A percentile compares a stretch with the other conserved stretches of the same genome.
phyloP scores from a whole-genome alignment of 2,329 filamentous ascomycete genomes.

The Nemania sp. region DNA sequence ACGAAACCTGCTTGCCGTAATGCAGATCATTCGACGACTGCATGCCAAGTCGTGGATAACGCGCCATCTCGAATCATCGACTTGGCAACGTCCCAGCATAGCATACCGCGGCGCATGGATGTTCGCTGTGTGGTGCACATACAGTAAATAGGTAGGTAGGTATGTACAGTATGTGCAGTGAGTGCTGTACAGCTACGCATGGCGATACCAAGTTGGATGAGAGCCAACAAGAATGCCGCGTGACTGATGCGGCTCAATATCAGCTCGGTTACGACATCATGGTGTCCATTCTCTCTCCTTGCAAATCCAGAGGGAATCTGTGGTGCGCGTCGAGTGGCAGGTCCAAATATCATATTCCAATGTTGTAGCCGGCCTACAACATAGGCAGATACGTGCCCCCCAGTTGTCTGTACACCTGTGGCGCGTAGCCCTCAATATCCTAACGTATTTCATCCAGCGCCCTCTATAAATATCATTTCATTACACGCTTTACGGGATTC shows the following conservation, averaged over 20 bases:
- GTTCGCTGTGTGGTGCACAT: background rate
- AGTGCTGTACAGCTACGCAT: background rate
- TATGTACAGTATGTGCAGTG: too few species aligned
- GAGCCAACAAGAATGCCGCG: background rate
- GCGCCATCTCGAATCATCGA: background rate
- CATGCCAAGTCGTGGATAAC: slow-evolving; percentile 15
- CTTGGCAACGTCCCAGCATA: background rate
- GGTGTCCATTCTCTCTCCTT: background rate
- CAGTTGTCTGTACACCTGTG: background rate
- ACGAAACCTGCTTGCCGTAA: slow-evolving; percentile 23
- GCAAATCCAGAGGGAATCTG: background rate
- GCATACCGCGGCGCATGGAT: background rate
- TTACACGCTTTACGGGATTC: background rate
- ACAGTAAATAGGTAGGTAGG: too few species aligned
- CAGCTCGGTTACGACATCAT: background rate
- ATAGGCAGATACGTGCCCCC: background rate
- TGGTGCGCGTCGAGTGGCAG: background rate
- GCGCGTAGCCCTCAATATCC: background rate
- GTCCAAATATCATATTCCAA: background rate
- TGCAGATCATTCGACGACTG: slow-evolving; percentile 24
- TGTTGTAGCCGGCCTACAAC: background rate
- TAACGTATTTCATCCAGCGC: background rate
- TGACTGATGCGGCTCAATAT: background rate
- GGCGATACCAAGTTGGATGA: slow-evolving; percentile 4
- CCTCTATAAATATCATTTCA: background rate